These are phyloP conservation scores for Leishmania aethiopica DNA, from an alignment of 208 protist genomes.

Conservation along the genomic window DNA sequence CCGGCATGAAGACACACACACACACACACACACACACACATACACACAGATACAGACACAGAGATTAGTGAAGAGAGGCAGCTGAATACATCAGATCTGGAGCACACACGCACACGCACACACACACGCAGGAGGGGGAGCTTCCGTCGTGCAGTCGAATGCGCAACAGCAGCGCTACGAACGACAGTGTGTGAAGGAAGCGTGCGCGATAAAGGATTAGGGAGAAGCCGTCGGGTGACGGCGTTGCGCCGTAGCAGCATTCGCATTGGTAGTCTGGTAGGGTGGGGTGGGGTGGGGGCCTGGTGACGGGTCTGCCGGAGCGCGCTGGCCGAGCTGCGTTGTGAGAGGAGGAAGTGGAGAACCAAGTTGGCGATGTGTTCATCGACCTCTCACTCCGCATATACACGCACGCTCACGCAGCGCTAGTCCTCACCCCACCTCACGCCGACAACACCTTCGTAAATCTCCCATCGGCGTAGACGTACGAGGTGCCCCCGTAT, in stretches of 20 bases:
- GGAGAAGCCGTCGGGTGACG: not conserved
- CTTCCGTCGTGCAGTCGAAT: not conserved
- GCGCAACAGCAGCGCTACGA: not conserved
- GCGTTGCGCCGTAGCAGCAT: not conserved
- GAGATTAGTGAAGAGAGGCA: not conserved
- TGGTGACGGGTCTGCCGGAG: not conserved
- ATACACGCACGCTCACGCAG: not conserved
- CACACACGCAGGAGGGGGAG: not conserved
- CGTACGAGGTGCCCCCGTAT: slow-evolving; percentile 68
- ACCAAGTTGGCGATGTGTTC: not conserved
- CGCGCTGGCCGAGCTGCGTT: not conserved
- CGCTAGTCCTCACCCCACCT: not conserved
- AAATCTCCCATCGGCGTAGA: slow-evolving; percentile 58
- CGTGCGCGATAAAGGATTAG: not conserved
- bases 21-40: not conserved
- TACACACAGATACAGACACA: no score
- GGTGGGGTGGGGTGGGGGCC: no score
- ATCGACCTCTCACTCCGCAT: not conserved
- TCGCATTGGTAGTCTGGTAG: no score
- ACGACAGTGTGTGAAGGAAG: not conserved
- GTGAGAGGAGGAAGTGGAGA: not conserved
- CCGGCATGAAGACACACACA: not conserved
- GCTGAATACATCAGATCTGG: not conserved
- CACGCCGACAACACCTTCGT: slow-evolving; percentile 8
- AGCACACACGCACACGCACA: not conserved